A percentile compares a stretch with the other conserved stretches of the same genome.
phyloP scores from a whole-genome alignment of 345 rosid genomes.

The Rhodomyrtus tomentosa region DNA sequence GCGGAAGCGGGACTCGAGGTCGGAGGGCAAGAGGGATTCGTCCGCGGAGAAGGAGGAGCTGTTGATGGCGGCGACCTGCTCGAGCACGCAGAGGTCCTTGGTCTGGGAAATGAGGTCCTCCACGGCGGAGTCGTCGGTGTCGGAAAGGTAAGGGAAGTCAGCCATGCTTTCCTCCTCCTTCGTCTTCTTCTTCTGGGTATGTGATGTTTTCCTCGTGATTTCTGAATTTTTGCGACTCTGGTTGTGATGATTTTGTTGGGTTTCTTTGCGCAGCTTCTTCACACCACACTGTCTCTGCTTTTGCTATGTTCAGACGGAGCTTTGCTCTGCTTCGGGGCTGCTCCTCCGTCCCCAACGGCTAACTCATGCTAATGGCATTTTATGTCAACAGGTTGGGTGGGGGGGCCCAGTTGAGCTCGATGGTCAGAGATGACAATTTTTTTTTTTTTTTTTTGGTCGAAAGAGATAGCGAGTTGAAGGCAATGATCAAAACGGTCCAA shows the following conservation, averaged over 20 bases:
- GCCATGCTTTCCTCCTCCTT: constrained; percentile 23
- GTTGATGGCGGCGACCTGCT: constrained; percentile 66
- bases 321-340: background rate
- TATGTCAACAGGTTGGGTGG: background rate
- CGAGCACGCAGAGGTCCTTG: constrained; percentile 58
- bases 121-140: constrained; percentile 70
- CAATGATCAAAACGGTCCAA: background rate
- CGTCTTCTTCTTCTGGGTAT: background rate
- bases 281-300: background rate
- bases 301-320: background rate
- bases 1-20: constrained; percentile 65
- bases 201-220: background rate
- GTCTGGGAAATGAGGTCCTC: constrained; percentile 65
- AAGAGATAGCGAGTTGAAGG: background rate
- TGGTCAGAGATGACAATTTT: background rate
- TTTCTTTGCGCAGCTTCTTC: background rate
- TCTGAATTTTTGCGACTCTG: background rate
- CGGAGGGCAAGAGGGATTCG: constrained; percentile 46
- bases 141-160: constrained; percentile 50
- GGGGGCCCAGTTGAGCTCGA: background rate
- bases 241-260: fast-evolving
- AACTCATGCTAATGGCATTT: background rate
- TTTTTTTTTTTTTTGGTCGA: too few species aligned
- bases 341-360: background rate
- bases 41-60: constrained; percentile 36